Percentiles rank a stretch among this genome's conserved stretches.
phyloP scores from a whole-genome alignment of 257 asterid genomes.

The Solanum okadae region DNA sequence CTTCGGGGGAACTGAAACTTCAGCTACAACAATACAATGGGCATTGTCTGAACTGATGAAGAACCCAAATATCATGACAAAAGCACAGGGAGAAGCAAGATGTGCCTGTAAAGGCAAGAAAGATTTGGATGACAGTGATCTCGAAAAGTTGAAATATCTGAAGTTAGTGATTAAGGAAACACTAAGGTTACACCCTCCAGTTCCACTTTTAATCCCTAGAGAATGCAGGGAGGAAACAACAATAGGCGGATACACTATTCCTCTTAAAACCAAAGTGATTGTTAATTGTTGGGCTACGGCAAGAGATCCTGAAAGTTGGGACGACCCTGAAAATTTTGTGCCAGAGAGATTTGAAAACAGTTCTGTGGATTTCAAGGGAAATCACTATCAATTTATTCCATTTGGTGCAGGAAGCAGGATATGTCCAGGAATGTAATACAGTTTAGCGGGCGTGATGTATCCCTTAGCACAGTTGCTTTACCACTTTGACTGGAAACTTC shows the following conservation, averaged over 20 bases:
- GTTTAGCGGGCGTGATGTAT: background rate
- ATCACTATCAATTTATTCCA: background rate
- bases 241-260: background rate
- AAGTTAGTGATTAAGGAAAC: constrained; percentile 7
- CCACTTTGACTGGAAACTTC: constrained; percentile 9
- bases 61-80: background rate
- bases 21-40: constrained; percentile 5
- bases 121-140: background rate
- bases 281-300: constrained; percentile 7
- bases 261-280: background rate
- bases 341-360: constrained; percentile 13
- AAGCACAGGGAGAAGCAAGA: background rate
- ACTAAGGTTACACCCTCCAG: constrained; percentile 5
- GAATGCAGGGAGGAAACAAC: background rate
- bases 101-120: background rate
- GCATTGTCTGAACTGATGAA: constrained; percentile 5
- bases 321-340: background rate
- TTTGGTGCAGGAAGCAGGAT: constrained; percentile 15
- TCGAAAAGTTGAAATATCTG: background rate
- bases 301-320: constrained; percentile 13
- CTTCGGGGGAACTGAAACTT: background rate
- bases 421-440: background rate
- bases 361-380: background rate
- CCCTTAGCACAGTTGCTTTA: constrained; percentile 2
- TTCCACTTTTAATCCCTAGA: background rate